Evolutionary conservation across 192 early-diverging fungal genomes (phyloP).

Genomic region (Coemansia sp.): DNA sequence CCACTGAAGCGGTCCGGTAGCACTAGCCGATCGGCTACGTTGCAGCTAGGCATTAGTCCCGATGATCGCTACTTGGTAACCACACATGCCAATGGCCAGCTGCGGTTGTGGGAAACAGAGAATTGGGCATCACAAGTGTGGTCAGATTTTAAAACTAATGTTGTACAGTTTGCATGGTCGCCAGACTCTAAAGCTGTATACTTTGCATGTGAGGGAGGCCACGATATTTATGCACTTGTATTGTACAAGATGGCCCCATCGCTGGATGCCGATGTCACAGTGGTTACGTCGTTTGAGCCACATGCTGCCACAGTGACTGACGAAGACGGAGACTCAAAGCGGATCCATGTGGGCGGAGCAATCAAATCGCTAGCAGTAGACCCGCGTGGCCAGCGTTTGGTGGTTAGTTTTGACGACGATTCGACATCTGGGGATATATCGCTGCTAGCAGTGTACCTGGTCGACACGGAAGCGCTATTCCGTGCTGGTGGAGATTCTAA

Average conservation of each 20-base stretch:
- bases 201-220: constrained; percentile 25
- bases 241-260: constrained; percentile 38
- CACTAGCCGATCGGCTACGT: constrained; percentile 25
- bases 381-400: constrained; percentile 47
- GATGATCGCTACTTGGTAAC: constrained; percentile 35
- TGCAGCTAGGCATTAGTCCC: constrained; percentile 36
- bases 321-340: constrained; percentile 14
- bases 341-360: constrained; percentile 41
- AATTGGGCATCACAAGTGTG: constrained; percentile 46
- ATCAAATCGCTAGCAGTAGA: constrained; percentile 47
- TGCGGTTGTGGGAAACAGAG: constrained; percentile 53
- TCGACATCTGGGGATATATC: constrained; percentile 43
- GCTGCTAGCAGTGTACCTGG: constrained; percentile 47
- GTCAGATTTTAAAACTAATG: constrained; percentile 35
- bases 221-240: constrained; percentile 40
- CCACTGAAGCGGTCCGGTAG: constrained; percentile 44
- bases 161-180: constrained; percentile 40
- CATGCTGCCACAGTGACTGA: constrained; percentile 25
- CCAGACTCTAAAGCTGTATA: constrained; percentile 49
- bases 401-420: constrained; percentile 43
- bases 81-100: constrained; percentile 43
- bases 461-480: constrained; percentile 40
- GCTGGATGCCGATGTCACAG: constrained; percentile 39
- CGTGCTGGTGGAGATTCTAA: constrained; percentile 40
- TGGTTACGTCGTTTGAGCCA: constrained; percentile 29